Evolutionary conservation across 208 protist genomes (phyloP).

Genomic region (Wallacemonas collosoma): DNA sequence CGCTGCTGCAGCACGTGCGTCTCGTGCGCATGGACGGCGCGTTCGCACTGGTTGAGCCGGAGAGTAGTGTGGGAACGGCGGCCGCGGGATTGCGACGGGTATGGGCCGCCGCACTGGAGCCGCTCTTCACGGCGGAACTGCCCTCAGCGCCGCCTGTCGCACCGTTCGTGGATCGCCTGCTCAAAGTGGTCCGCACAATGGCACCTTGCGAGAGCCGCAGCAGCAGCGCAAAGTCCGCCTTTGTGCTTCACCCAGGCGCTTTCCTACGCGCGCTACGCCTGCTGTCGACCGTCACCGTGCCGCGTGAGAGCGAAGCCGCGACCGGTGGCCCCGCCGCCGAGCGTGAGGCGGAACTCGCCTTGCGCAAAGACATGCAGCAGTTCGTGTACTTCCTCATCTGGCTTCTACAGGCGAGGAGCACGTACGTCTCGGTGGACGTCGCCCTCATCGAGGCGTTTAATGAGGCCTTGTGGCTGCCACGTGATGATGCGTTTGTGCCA

Average conservation of each 20-base stretch:
- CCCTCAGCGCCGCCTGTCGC: slow-evolving; percentile 24
- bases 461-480: slow-evolving; percentile 51
- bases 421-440: slow-evolving; percentile 33
- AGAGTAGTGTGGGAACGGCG: slow-evolving; percentile 24
- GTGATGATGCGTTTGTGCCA: slow-evolving; percentile 29
- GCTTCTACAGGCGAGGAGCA: slow-evolving; percentile 27
- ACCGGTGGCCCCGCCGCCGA: slow-evolving; percentile 1
- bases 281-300: slow-evolving; percentile 18
- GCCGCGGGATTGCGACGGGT: slow-evolving; percentile 30
- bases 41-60: slow-evolving; percentile 49
- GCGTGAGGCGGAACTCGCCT: background rate
- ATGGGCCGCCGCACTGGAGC: slow-evolving; percentile 53
- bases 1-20: slow-evolving; percentile 33
- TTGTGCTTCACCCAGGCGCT: slow-evolving; percentile 22
- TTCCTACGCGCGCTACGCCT: slow-evolving; percentile 52
- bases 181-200: slow-evolving; percentile 1
- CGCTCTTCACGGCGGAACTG: slow-evolving; percentile 37
- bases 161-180: slow-evolving; percentile 13
- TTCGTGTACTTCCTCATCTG: slow-evolving; percentile 30
- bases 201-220: background rate
- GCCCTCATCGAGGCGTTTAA: slow-evolving; percentile 75
- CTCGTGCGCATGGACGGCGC: slow-evolving; percentile 53
- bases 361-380: slow-evolving; percentile 1
- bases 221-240: background rate
- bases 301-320: slow-evolving; percentile 1